Base-by-base conservation (phyloP, 805 yeast genomes). In the Spathaspora arborariae region DNA sequence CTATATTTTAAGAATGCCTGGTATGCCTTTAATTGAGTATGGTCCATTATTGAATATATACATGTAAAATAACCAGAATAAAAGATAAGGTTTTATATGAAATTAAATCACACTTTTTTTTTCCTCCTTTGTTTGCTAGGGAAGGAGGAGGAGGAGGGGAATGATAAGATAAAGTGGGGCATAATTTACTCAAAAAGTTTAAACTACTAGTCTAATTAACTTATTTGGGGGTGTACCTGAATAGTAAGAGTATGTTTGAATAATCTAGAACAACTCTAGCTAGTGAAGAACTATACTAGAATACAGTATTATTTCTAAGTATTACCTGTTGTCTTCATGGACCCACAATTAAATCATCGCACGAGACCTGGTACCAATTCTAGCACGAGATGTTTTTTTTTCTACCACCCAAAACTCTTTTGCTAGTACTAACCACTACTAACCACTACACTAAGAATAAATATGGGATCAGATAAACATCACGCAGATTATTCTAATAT, bases 401-500 rank as follows among this genome's bases (percentile, higher is more conserved):
- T 20, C 41, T 3, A 8, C 20, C 41, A 20, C 20, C 20, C 20
- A 37, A 37, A 37, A 19, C 20, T 16, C 6, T 20, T 16, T 20
- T 30, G 13, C 35, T 13, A 30, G 16, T 5, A 30, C 6, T 20
- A 5, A 20, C 26, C 15, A 22, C 41, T 9, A 22, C 30, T 15
- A 19, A 13, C 24, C 11, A 10, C 16, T 10, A 18, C 9, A 39
- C 37, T 3, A 39, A n/a, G 5, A 20, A 8, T 35, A 49, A 35
- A 37, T 10, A 53, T 51, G 55, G 55, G 49, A 15, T 55, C 47
- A 44, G 53, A 45, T 19, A 44, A 50, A 39, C 60, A 58, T 59
- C 97, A 90, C 66, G 96, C 97, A 0, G 95, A 87, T 43, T 83
- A 78, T 59, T 59, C 89, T 4, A 72, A 75, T 36, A 86, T 87